Percentiles rank a stretch among this genome's conserved stretches.
These are phyloP conservation scores for Passalora sequoiae DNA, from an alignment of 2,329 filamentous ascomycete species.

Conservation along the genomic window DNA sequence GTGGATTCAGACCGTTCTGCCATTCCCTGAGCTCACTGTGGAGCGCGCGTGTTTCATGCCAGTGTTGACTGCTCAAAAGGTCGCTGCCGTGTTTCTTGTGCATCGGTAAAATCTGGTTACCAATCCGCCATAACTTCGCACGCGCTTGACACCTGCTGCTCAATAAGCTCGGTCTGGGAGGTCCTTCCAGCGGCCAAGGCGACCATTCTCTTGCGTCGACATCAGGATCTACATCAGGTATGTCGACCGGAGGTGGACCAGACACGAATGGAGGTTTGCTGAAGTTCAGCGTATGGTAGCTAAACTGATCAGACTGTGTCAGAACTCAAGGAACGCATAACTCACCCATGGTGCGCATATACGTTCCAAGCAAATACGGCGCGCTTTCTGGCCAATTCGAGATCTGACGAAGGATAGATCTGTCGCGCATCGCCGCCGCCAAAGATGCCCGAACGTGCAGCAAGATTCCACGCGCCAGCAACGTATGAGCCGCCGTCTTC, in stretches of 20 bases:
- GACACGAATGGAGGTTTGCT: background rate
- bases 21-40: constrained; percentile 1
- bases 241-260: constrained; percentile 1
- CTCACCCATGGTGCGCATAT: constrained; percentile 11
- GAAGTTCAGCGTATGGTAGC: constrained; percentile 8
- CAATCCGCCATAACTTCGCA: constrained; percentile 8
- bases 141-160: constrained; percentile 8
- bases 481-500: constrained; percentile 6
- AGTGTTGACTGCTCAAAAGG: constrained; percentile 1
- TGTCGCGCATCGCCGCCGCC: background rate
- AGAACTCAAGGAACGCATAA: background rate
- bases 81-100: background rate
- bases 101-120: constrained; percentile 1
- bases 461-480: constrained; percentile 9
- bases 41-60: constrained; percentile 2
- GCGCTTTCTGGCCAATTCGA: constrained; percentile 1
- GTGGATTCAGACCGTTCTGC: constrained; percentile 4
- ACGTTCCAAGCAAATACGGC: constrained; percentile 11
- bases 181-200: constrained; percentile 4
- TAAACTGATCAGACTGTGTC: background rate
- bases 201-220: constrained; percentile 8
- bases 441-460: constrained; percentile 3
- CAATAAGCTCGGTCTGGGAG: constrained; percentile 5
- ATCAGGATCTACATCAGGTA: constrained; percentile 1
- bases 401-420: constrained; percentile 3